A percentile compares a stretch with the other conserved stretches of the same genome.
Conservation (phyloP, 73 alveolate species). For the Durusdinium trenchii region DNA sequence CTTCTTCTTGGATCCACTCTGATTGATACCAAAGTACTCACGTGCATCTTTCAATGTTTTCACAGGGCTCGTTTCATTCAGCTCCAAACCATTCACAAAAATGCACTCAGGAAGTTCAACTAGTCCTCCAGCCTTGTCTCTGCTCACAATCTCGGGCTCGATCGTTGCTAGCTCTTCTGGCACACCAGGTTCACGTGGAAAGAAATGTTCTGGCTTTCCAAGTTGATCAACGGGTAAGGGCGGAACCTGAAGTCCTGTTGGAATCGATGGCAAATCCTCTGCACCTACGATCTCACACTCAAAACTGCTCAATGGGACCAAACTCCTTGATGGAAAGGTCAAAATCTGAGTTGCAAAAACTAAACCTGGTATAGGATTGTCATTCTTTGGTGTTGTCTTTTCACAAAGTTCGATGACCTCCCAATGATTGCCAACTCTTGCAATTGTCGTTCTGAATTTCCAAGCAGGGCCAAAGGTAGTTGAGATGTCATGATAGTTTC, state of each 20-base stretch:
- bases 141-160: background rate
- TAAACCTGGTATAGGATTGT: background rate
- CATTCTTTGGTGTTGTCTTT: too few species aligned
- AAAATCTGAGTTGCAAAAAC: background rate
- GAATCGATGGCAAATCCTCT: background rate
- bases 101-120: background rate
- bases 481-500: background rate
- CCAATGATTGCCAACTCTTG: background rate
- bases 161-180: background rate
- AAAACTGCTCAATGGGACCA: too few species aligned
- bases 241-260: background rate
- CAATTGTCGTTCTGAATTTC: background rate
- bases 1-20: background rate
- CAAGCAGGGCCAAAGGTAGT: background rate
- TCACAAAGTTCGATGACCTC: background rate
- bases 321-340: too few species aligned
- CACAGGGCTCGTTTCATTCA: too few species aligned
- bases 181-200: background rate
- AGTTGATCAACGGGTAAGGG: background rate
- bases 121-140: background rate
- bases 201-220: background rate
- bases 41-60: background rate
- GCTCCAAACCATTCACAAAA: background rate
- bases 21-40: background rate
- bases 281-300: too few species aligned